Conservation (phyloP, 78 protist genomes). For the Polysphondylium violaceum region DNA sequence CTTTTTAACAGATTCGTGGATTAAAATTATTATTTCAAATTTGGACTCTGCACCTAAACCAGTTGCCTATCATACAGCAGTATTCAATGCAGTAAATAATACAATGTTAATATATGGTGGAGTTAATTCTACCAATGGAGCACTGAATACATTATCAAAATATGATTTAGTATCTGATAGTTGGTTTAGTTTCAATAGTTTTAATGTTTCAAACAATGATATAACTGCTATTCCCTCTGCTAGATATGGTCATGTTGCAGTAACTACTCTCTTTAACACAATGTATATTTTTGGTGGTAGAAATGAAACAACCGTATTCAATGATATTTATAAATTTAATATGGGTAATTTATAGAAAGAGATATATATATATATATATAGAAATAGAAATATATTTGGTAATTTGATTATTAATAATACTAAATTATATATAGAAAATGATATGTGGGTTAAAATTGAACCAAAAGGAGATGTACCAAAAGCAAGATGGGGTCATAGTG, state of each 20-base stretch:
- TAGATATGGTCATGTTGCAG: conserved; percentile 39
- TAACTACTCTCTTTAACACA: conserved; percentile 12
- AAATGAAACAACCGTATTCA: neutral
- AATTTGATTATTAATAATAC: no score
- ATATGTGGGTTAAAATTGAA: conserved; percentile 25
- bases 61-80: conserved; percentile 40
- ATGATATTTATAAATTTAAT: conserved; percentile 59
- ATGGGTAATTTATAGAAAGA: conserved; percentile 8
- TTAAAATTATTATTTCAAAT: conserved; percentile 17
- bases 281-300: conserved; percentile 74
- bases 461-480: conserved; percentile 1
- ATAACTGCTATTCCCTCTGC: conserved; percentile 7
- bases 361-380: conserved; percentile 7
- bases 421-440: conserved; percentile 8
- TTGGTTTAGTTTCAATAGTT: conserved; percentile 2
- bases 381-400: neutral
- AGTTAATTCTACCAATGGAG: neutral
- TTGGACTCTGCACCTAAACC: conserved; percentile 22
- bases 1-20: conserved; percentile 65
- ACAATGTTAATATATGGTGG: conserved; percentile 66
- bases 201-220: neutral
- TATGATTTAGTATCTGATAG: conserved; percentile 44
- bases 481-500: conserved; percentile 52
- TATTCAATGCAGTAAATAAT: conserved; percentile 41
- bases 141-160: neutral